phyloP scores from a whole-genome alignment of 495 filamentous ascomycete genomes.

The Tuber brumale region DNA sequence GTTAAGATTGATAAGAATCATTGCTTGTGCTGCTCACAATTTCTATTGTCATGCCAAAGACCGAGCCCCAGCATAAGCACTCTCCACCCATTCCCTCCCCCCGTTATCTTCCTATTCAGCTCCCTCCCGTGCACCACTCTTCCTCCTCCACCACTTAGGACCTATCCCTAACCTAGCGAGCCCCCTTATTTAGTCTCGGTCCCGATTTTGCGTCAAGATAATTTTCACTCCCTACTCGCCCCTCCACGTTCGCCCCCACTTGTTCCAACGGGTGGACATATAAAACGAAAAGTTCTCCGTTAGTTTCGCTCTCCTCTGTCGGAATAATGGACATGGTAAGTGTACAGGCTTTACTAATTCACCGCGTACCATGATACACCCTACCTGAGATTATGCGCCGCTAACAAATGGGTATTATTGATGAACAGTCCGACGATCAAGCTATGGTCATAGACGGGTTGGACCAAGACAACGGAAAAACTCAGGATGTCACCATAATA shows the following conservation, averaged over 20 bases:
- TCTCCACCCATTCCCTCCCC: background rate
- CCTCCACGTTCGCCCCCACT: background rate
- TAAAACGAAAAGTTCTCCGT: background rate
- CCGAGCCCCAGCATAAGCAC: background rate
- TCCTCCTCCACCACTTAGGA: background rate
- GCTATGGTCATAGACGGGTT: constrained; percentile 46
- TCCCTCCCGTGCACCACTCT: background rate
- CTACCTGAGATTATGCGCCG: background rate
- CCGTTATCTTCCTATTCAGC: background rate
- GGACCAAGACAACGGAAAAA: constrained; percentile 59
- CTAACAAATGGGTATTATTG: background rate
- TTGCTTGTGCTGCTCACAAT: background rate
- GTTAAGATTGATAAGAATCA: background rate
- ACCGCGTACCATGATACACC: background rate
- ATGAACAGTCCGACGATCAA: constrained; percentile 28
- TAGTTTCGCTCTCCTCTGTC: background rate
- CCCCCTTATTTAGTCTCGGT: background rate
- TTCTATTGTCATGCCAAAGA: constrained; percentile 1
- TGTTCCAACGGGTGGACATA: background rate
- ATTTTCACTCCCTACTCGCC: background rate
- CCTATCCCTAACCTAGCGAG: background rate
- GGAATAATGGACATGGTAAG: constrained; percentile 1
- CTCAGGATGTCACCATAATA: constrained; percentile 79
- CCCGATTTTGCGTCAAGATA: background rate
- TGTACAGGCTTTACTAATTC: background rate